These are phyloP conservation scores for Phytophthora pseudosyringae DNA, from an alignment of 352 stramenopile species.

Conservation along the genomic window DNA sequence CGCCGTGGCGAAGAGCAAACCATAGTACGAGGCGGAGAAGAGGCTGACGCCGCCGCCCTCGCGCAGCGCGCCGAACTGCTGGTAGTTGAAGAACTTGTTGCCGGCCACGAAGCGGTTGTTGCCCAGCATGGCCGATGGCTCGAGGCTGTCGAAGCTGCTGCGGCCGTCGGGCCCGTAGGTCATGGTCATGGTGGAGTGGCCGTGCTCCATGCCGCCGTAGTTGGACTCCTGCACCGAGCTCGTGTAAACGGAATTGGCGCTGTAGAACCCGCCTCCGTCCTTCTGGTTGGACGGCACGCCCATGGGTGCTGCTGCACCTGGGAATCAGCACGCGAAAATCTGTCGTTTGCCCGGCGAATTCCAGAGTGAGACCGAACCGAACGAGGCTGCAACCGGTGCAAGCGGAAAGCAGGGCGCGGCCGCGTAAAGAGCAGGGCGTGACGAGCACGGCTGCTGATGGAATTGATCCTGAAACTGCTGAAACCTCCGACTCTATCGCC, in stretches of 20 bases:
- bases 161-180: constrained; percentile 32
- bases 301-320: constrained; percentile 18
- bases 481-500: constrained; percentile 28
- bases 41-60: constrained; percentile 64
- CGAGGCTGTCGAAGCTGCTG: constrained; percentile 38
- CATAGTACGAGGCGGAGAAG: constrained; percentile 65
- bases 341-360: constrained; percentile 29
- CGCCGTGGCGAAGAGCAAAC: constrained; percentile 59
- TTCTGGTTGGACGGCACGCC: constrained; percentile 38
- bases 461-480: constrained; percentile 36
- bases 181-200: constrained; percentile 33
- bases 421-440: constrained; percentile 26
- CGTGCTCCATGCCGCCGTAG: constrained; percentile 39
- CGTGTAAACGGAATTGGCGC: constrained; percentile 36
- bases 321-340: constrained; percentile 12
- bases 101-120: constrained; percentile 65
- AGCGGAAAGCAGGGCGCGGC: neutral
- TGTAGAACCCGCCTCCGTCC: constrained; percentile 34
- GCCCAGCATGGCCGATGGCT: constrained; percentile 32
- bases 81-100: constrained; percentile 80
- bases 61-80: constrained; percentile 72
- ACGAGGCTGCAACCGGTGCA: constrained; percentile 11
- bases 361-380: constrained; percentile 36
- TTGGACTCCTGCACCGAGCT: constrained; percentile 33
- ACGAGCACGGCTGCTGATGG: constrained; percentile 12